phyloP scores from a whole-genome alignment of 1,284 basidiomycete genomes.

The Austroboletus sp. region DNA sequence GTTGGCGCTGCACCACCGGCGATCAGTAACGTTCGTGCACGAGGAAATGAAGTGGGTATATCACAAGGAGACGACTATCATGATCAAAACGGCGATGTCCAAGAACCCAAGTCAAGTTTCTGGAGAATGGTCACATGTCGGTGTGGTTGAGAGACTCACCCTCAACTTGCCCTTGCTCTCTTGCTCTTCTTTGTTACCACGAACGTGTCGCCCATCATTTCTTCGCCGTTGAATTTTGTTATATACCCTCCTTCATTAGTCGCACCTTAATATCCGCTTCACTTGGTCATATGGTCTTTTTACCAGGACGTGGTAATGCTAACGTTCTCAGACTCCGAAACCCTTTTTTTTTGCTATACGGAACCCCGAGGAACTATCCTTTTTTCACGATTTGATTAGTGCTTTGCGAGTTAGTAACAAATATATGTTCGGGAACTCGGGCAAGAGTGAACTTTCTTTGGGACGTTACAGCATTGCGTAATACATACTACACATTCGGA shows the following conservation, averaged over 20 bases:
- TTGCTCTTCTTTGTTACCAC: constrained; percentile 20
- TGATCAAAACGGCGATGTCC: constrained; percentile 50
- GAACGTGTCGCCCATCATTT: constrained; percentile 27
- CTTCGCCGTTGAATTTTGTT: constrained; percentile 25
- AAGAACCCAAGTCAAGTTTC: constrained; percentile 50
- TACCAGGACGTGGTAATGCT: constrained; percentile 27
- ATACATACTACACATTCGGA: not conserved
- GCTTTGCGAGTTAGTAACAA: constrained; percentile 25
- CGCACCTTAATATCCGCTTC: constrained; percentile 35
- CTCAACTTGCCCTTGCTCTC: constrained; percentile 13
- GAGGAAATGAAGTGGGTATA: constrained; percentile 58
- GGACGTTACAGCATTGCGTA: not conserved
- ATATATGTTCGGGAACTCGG: constrained; percentile 11
- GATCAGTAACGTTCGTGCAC: constrained; percentile 61
- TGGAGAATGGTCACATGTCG: constrained; percentile 69
- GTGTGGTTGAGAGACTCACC: constrained; percentile 45
- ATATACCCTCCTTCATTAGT: constrained; percentile 30
- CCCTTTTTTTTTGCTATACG: constrained; percentile 24
- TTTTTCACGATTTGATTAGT: constrained; percentile 28
- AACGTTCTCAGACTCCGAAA: constrained; percentile 21
- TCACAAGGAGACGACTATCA: constrained; percentile 56
- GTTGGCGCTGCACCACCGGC: constrained; percentile 62
- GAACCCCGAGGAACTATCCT: constrained; percentile 17
- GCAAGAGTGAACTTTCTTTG: constrained; percentile 5
- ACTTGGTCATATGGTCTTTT: constrained; percentile 32